Evolutionary conservation across 1,139 yeast genomes (phyloP), one percentile per base, ranked within the genome.

Genomic region (Debaryomycetaceae sp.): DNA sequence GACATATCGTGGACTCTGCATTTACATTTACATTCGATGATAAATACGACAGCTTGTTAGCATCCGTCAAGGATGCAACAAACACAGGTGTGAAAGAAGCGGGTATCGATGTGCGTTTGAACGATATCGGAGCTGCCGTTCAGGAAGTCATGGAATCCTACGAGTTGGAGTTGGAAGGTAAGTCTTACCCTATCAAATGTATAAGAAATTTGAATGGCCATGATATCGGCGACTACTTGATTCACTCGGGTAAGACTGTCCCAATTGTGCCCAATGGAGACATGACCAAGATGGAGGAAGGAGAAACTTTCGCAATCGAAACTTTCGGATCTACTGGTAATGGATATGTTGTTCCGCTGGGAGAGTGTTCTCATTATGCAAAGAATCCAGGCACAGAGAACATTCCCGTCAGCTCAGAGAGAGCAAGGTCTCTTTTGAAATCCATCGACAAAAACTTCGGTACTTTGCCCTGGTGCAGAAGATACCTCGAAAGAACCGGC

Each of bases 121-220:
- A 95, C 41, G 99, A 93, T 59, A 87, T 93, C 54, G 99, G 99
- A 45, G 98, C 85, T 48, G 95, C 95, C 4, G 81, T 93, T 49
- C 97, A 93, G 66, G 99, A 93, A 63, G 93, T 87, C 38, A 93
- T 93, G 99, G 99, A 93, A 66, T 83, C 95, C 38, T 87, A 91
- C 65, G 99, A 93, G 66, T 80, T 93, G 52, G 98, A 91, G 62
- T 73, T 90, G 38, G 81, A 89, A 58, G 99, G 99, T 37, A 85
- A 88, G 61, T 75, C 84, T 0, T 83, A 80, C 60, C 97, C 93
- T 5, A 81, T 93, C 58, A 90, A 88, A 65, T 84, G 95, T 54
- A 91, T 95, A 56, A 79, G 95, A 53, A 93, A 93, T 68, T 80
- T 93, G 62, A 87, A 90, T 63, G 99, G 99, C 39, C 99, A 93